phyloP scores from a whole-genome alignment of 179 eudicot species.

The Silene noctiflora region DNA sequence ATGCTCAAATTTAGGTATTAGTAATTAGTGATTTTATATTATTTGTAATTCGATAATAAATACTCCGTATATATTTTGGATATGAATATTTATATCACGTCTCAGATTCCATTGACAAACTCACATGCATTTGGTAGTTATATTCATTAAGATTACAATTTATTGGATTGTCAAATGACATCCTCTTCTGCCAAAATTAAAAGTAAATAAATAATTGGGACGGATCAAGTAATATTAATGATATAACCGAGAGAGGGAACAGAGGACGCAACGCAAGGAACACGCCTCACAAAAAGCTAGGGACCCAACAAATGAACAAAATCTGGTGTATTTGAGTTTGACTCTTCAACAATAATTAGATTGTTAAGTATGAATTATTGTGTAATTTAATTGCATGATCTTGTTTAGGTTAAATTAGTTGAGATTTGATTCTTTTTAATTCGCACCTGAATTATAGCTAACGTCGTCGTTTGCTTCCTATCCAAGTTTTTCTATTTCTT shows the following conservation, averaged over 20 bases:
- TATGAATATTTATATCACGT: too few relatives aligned
- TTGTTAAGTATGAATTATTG: background rate
- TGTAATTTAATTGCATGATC: background rate
- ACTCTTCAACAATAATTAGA: constrained; percentile 6
- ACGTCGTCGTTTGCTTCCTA: constrained; percentile 6
- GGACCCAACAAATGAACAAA: constrained; percentile 24
- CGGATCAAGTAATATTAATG: background rate
- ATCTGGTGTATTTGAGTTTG: constrained; percentile 19
- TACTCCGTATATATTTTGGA: too few relatives aligned
- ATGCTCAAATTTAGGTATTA: too few relatives aligned
- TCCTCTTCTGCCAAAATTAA: too few relatives aligned
- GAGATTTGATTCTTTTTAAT: constrained; percentile 5
- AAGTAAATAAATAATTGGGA: too few relatives aligned
- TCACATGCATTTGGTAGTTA: too few relatives aligned
- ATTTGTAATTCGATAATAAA: too few relatives aligned
- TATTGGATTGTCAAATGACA: too few relatives aligned
- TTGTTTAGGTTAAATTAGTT: constrained; percentile 17
- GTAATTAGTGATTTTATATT: too few relatives aligned
- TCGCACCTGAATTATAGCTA: constrained; percentile 16
- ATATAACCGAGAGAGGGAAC: background rate
- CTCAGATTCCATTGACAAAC: too few relatives aligned
- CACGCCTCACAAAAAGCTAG: constrained; percentile 16
- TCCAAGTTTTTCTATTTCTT: background rate
- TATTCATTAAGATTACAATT: too few relatives aligned
- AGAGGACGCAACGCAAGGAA: constrained; percentile 18